Conservation (phyloP, 2,329 filamentous ascomycete genomes). For the Trichoderma sp. region DNA sequence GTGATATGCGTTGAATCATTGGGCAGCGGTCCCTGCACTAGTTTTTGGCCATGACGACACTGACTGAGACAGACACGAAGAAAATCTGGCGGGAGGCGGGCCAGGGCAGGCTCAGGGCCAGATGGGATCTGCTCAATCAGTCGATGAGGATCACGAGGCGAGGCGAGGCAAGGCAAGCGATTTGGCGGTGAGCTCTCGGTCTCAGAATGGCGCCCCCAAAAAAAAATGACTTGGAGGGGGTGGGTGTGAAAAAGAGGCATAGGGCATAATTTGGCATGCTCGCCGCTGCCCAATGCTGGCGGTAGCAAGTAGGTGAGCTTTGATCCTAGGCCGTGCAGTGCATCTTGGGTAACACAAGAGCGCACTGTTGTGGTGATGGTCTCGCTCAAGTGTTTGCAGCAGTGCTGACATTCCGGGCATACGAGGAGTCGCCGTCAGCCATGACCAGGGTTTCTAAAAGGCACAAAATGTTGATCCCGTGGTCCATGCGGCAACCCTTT, state of each 20-base stretch:
- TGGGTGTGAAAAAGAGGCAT: not conserved
- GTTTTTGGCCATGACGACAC: conserved; percentile 19
- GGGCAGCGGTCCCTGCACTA: conserved; percentile 8
- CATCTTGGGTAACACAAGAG: not conserved
- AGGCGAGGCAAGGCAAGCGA: not conserved
- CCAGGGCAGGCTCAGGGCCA: conserved; percentile 11
- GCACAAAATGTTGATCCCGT: not conserved
- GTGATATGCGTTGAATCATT: conserved; percentile 19
- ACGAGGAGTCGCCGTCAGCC: not conserved
- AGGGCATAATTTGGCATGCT: not conserved
- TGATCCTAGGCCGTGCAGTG: not conserved
- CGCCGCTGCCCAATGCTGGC: conserved; percentile 4
- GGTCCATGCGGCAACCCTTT: not conserved
- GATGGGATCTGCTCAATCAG: conserved; percentile 19
- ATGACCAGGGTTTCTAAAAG: not conserved
- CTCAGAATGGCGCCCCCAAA: not conserved
- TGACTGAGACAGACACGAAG: conserved; percentile 13
- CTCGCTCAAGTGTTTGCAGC: conserved; percentile 1
- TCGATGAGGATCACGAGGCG: conserved; percentile 19
- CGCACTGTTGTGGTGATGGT: not conserved
- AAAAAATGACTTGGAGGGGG: not conserved
- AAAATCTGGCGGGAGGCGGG: conserved; percentile 8
- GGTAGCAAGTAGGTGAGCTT: not conserved
- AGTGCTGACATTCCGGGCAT: not conserved
- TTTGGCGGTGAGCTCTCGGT: conserved; percentile 18